Percentiles rank a stretch among this genome's conserved stretches.
Evolutionary conservation across 108 stramenopile species (phyloP).

Genomic region (Nitzschia inconspicua): DNA sequence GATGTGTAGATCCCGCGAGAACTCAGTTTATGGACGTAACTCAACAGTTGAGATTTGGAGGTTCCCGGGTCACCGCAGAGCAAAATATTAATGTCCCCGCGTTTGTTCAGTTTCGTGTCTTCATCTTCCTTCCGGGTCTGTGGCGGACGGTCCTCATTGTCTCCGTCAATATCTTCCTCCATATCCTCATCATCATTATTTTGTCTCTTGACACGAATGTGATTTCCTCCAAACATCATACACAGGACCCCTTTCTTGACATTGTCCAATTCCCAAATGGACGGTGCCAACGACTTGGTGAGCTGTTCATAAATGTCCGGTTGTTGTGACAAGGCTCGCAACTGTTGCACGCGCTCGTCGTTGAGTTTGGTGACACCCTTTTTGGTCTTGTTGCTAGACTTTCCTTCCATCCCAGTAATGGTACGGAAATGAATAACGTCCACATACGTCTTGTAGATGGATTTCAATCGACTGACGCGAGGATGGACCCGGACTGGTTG

Average conservation of each 20-base stretch:
- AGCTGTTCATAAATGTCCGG: constrained; percentile 89
- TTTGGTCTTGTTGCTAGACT: constrained; percentile 18
- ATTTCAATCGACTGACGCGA: constrained; percentile 80
- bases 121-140: constrained; percentile 34
- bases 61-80: constrained; percentile 99
- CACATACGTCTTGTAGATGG: constrained; percentile 96
- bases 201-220: constrained; percentile 44
- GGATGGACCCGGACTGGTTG: constrained; percentile 89
- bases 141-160: constrained; percentile 27
- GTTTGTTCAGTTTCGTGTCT: constrained; percentile 61
- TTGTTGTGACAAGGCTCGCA: constrained; percentile 55
- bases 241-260: constrained; percentile 98
- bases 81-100: constrained; percentile 98
- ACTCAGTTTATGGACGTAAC: constrained; percentile 95
- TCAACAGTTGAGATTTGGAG: constrained; percentile 95
- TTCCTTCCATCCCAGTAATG: constrained; percentile 46
- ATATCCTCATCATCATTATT: constrained; percentile 24
- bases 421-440: constrained; percentile 95
- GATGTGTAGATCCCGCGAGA: constrained; percentile 98
- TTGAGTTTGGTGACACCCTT: constrained; percentile 29
- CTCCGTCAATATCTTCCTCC: constrained; percentile 27
- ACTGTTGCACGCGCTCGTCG: constrained; percentile 64
- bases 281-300: constrained; percentile 88
- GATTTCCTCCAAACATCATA: constrained; percentile 97
- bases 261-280: constrained; percentile 98